phyloP scores from a whole-genome alignment of 2,329 filamentous ascomycete species.

The Blastomyces parvus region DNA sequence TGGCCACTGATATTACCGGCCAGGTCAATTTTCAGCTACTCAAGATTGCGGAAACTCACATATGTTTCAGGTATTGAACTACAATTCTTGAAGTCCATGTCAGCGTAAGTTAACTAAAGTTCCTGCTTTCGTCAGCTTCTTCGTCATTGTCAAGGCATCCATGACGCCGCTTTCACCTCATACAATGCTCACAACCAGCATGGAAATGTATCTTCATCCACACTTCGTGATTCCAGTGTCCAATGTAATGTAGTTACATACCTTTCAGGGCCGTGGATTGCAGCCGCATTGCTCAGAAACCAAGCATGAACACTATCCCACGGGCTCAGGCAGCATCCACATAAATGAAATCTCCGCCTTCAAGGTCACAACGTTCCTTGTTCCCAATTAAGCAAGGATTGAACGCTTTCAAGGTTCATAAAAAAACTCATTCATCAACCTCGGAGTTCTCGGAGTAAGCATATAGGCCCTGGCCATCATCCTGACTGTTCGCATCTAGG shows the following conservation, averaged over 20 bases:
- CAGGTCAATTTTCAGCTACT: constrained; percentile 5
- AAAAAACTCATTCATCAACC: constrained; percentile 28
- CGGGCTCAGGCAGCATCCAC: constrained; percentile 41
- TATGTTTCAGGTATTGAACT: constrained; percentile 23
- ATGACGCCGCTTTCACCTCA: constrained; percentile 46
- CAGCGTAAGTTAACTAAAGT: too few relatives aligned
- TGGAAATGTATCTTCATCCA: constrained; percentile 45
- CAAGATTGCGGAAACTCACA: constrained; percentile 2
- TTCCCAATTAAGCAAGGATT: too few relatives aligned
- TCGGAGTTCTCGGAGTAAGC: constrained; percentile 17
- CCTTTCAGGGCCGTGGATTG: constrained; percentile 36
- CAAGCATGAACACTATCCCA: constrained; percentile 38
- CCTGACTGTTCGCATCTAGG: not conserved
- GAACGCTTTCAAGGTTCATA: too few relatives aligned
- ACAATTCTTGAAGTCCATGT: constrained; percentile 44
- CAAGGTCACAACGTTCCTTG: too few relatives aligned
- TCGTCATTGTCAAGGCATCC: constrained; percentile 46
- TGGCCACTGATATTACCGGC: not conserved
- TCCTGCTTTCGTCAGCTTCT: constrained; percentile 45
- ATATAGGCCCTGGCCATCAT: not conserved
- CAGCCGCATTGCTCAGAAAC: constrained; percentile 46
- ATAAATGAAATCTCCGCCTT: too few relatives aligned
- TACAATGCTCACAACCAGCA: constrained; percentile 55
- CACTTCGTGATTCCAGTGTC: constrained; percentile 41
- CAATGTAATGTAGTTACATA: too few relatives aligned